These are phyloP conservation scores for Plenodomus lindquistii DNA, from an alignment of 2,329 filamentous ascomycete genomes.

Conservation along the genomic window DNA sequence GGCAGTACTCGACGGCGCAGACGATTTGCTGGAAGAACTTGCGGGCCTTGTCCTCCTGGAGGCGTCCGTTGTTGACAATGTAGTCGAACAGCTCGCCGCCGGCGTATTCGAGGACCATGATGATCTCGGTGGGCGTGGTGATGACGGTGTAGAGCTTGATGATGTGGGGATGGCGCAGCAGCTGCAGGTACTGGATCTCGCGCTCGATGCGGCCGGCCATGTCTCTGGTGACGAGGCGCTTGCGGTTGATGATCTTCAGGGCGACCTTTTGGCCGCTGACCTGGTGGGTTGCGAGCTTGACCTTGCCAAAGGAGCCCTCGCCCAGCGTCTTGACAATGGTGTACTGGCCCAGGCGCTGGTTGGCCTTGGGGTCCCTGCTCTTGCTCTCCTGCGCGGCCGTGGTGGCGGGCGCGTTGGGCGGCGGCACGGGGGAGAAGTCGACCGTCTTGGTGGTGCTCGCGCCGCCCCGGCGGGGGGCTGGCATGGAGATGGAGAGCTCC, in stretches of 20 bases:
- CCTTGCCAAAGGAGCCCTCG: conserved; percentile 97
- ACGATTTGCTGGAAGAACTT: conserved; percentile 99
- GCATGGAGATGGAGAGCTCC: conserved; percentile 72
- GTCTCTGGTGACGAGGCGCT: conserved; percentile 93
- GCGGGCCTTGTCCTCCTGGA: conserved; percentile 89
- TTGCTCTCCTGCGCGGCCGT: conserved; percentile 43
- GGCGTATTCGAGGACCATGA: conserved; percentile 98
- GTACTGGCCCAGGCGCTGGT: conserved; percentile 90
- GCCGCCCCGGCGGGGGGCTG: conserved; percentile 61
- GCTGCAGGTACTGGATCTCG: conserved; percentile 96
- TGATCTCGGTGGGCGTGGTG: conserved; percentile 90
- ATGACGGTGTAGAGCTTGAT: conserved; percentile 99
- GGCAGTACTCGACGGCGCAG: conserved; percentile 97
- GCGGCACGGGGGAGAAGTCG: conserved; percentile 41
- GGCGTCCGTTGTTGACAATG: conserved; percentile 89
- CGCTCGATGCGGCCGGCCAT: conserved; percentile 98
- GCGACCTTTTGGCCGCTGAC: conserved; percentile 94
- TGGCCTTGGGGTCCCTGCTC: conserved; percentile 62
- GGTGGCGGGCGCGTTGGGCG: conserved; percentile 24
- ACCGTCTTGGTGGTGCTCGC: conserved; percentile 34
- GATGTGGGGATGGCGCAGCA: conserved; percentile 95
- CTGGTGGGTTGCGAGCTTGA: conserved; percentile 92
- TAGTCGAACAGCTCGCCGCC: conserved; percentile 98
- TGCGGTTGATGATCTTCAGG: conserved; percentile 94
- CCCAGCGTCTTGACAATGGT: conserved; percentile 87